Base-by-base conservation (phyloP, 2,329 filamentous ascomycete genomes). In the Lachnellula suecica region DNA sequence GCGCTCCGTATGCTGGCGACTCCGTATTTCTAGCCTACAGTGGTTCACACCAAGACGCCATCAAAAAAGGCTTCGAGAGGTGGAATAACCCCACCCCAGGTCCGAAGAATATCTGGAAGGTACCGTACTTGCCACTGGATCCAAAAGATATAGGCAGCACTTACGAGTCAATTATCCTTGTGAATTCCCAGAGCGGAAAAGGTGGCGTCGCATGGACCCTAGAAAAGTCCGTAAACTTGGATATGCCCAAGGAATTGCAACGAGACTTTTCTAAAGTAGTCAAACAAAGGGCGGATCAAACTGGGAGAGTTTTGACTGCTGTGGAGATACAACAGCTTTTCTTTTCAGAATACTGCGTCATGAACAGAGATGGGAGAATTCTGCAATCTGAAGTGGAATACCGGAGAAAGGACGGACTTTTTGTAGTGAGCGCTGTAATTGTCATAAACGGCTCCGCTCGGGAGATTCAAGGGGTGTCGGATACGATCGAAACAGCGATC, bases 131-230 rank as follows among this genome's bases (percentile, higher is more conserved):
- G 44, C 93, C 93, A 11, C 81, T 97, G 63, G 93, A 97, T 66
- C 93, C 93, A 4, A 81, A 88, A 66, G 93, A 97, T 66, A 96
- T 97, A 59, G 93, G 93, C 47, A 85, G 93, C 52, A 97, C 86
- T n/a, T 97, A 97, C 81, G 92, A 97, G 73, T 93, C 93, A 53
- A 88, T 97, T 68, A 97, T 97, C 68, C 89, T 93, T 54, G 93
- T 97, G 81, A 99, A 97, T 78, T 96, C 90, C n/a, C 93, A 97
- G 71, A 90, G 85, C 63, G 93, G 93, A 59, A 97, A 99, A 76
- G 93, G 93, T 56, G 94, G 94, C 63, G 86, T 90, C 54, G 92
- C 93, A 45, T 97, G 90, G 89, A 89, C 97, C 68, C n/a, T 31
- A 13, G 27, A 31, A 31, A 31, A 13, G 13, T 31, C 27, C 13